A percentile compares a stretch with the other conserved stretches of the same genome.
phyloP scores from a whole-genome alignment of 345 rosid genomes.

The Arabidopsis suecica region DNA sequence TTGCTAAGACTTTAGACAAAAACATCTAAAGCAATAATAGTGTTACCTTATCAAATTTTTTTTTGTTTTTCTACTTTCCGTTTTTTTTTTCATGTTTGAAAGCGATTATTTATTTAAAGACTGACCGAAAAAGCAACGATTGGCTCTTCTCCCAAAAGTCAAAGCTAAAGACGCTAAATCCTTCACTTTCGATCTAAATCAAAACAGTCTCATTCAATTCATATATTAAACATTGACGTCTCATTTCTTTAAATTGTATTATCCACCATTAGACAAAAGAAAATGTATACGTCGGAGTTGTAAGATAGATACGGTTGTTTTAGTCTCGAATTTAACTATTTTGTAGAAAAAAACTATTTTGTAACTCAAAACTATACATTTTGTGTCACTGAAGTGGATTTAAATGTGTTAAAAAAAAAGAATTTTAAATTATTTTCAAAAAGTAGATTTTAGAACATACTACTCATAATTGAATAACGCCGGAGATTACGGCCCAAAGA shows the following conservation, averaged over 20 bases:
- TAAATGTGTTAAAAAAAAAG: no score
- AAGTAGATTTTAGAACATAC: background rate
- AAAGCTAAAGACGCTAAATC: slow-evolving; percentile 45
- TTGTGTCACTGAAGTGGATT: no score
- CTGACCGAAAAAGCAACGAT: slow-evolving; percentile 29
- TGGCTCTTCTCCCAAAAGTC: slow-evolving; percentile 51
- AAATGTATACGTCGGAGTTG: no score
- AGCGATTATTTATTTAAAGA: slow-evolving; percentile 31
- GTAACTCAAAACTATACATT: no score
- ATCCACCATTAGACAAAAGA: no score
- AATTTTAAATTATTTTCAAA: no score
- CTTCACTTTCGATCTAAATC: slow-evolving; percentile 42
- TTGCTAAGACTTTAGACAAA: slow-evolving; percentile 8
- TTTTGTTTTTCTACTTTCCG: background rate
- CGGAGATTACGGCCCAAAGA: slow-evolving; percentile 35
- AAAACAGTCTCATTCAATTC: slow-evolving; percentile 19
- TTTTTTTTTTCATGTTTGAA: background rate
- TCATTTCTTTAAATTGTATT: background rate
- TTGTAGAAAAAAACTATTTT: no score
- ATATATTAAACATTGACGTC: background rate
- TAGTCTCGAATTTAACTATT: no score
- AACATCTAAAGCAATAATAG: slow-evolving; percentile 39
- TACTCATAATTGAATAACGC: background rate
- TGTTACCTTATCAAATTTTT: slow-evolving; percentile 24
- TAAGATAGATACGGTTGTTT: no score